A percentile compares a stretch with the other conserved stretches of the same genome.
Evolutionary conservation across 2,329 filamentous ascomycete species (phyloP).

Genomic region (Neofusicoccum laricinum): DNA sequence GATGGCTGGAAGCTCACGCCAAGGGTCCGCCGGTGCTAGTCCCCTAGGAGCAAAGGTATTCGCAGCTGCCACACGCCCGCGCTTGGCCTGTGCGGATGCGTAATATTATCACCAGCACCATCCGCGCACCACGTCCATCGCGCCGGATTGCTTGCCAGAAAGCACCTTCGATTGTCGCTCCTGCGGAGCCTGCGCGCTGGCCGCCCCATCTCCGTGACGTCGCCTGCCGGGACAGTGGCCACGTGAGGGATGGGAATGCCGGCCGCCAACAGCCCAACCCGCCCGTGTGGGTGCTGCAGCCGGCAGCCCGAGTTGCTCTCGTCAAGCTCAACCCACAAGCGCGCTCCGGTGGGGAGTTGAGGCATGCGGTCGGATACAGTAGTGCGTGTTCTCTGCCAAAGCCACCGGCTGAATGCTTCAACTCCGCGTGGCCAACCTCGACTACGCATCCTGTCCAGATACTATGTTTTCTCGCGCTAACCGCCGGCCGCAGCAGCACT

Average conservation of each 20-base stretch:
- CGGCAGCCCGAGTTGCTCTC: too few relatives aligned
- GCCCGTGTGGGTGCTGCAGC: neutral
- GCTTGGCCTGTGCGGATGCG: neutral
- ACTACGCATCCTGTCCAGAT: too few relatives aligned
- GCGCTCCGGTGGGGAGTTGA: too few relatives aligned
- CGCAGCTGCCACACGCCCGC: conserved; percentile 9
- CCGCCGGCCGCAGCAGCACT: too few relatives aligned
- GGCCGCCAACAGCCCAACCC: neutral
- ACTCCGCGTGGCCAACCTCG: too few relatives aligned
- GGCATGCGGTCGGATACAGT: too few relatives aligned
- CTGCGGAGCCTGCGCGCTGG: conserved; percentile 1
- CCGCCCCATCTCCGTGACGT: conserved; percentile 10
- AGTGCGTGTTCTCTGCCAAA: too few relatives aligned
- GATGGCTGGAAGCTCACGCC: conserved; percentile 14
- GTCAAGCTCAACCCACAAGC: too few relatives aligned
- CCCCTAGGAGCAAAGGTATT: neutral
- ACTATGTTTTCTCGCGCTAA: too few relatives aligned
- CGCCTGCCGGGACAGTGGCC: neutral
- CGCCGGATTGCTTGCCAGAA: neutral
- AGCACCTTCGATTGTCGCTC: conserved; percentile 1
- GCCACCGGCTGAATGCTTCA: too few relatives aligned
- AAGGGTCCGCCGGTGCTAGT: conserved; percentile 4
- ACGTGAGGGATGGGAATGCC: conserved; percentile 7
- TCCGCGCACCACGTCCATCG: neutral
- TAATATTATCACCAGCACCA: conserved; percentile 9